Conservation (phyloP, 805 yeast species). For the Spencermartinsiella europaea region DNA sequence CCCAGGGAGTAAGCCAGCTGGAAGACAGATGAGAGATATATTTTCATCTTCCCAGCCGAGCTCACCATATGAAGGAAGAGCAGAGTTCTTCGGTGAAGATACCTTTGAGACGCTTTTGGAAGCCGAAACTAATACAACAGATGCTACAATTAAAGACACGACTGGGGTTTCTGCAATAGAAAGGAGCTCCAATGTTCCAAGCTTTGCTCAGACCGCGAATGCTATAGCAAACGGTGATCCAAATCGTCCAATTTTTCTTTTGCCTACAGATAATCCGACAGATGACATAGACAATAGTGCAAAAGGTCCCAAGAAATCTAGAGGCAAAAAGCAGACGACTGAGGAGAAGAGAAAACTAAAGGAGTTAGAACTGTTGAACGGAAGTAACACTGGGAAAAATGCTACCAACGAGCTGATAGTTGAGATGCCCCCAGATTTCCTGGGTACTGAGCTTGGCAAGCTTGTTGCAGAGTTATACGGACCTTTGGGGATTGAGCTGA, state of each 20-base stretch:
- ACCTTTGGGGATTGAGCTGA: not conserved
- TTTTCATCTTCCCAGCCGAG: too few relatives aligned
- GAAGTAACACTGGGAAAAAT: not conserved
- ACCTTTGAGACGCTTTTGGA: not conserved
- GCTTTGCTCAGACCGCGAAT: not conserved
- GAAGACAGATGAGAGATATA: too few relatives aligned
- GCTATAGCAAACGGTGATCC: too few relatives aligned
- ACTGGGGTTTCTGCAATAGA: not conserved
- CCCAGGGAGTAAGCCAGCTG: too few relatives aligned
- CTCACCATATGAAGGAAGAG: too few relatives aligned
- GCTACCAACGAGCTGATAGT: slow-evolving; percentile 6
- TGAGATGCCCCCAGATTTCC: not conserved
- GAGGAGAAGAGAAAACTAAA: not conserved
- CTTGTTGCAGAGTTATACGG: not conserved
- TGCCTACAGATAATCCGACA: not conserved
- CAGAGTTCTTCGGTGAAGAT: not conserved
- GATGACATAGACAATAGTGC: not conserved
- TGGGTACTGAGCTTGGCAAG: slow-evolving; percentile 1
- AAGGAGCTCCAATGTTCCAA: not conserved
- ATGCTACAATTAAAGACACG: not conserved
- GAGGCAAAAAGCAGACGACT: not conserved
- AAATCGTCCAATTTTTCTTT: too few relatives aligned
- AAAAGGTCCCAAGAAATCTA: too few relatives aligned
- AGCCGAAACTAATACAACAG: not conserved
- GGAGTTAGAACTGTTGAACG: not conserved